Base-by-base conservation (phyloP, 2,329 filamentous ascomycete genomes). In the Ustulina deusta region DNA sequence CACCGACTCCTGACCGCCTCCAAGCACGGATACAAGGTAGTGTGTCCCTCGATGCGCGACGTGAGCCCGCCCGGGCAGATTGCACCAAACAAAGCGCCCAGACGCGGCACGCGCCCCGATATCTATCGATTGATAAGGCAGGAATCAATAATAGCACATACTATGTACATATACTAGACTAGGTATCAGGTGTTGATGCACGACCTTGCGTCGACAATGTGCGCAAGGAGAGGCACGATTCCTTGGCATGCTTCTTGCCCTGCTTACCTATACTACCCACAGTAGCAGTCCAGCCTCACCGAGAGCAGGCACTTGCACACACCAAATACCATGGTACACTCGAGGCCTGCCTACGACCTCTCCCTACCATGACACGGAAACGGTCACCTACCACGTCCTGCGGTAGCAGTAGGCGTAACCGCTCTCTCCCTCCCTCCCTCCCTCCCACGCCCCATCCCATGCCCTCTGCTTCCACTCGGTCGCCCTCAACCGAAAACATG, bases 201-300 rank as follows among this genome's bases (percentile, higher is more conserved):
- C n/a, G n/a, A n/a, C n/a, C n/a, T 29, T 51, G 34, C 36, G 58
- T 69, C 64, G 68, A 71, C 66, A 70, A 68, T 55, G 58, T 59
- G 68, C 64, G 71, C 65, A 69, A 38, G 62, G 57, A 69, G 69
- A 71, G 71, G n/a, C 34, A 52, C 51, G 9, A 54, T 59, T 29
- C 55, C 73, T 75, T 76, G 73, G 72, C 74, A 36, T 44, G 6
- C 49, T 10, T 36, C 51, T 54, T 56, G 59, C 44, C 63, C 61
- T 57, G 56, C 51, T 56, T 72, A 71, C 73, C n/a, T n/a, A n/a
- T n/a, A n/a, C n/a, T n/a, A n/a, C n/a, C n/a, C n/a, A n/a, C n/a
- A n/a, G n/a, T n/a, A n/a, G n/a, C n/a, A n/a, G n/a, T n/a, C n/a
- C n/a, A 75, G 74, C 74, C 74, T 75, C 74, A 69, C 68, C 69